phyloP scores from a whole-genome alignment of 2,329 filamentous ascomycete genomes.

The Rutstroemia sydowiana region DNA sequence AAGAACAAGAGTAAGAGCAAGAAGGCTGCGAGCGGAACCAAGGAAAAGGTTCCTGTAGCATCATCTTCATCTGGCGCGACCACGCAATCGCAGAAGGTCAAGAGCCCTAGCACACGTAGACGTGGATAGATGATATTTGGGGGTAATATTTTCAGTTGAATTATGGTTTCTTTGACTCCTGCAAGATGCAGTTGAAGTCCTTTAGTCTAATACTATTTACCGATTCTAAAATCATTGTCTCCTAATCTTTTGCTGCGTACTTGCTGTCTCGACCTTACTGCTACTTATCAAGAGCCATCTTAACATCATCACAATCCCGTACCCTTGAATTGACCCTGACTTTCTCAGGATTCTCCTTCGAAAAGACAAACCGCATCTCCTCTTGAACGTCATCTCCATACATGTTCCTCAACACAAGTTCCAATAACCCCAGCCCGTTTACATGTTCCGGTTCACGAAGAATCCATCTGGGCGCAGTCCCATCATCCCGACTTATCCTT shows the following conservation, averaged over 20 bases:
- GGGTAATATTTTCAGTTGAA: neutral
- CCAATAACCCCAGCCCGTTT: neutral
- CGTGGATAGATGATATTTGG: constrained; percentile 18
- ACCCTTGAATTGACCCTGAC: neutral
- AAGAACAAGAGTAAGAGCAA: constrained; percentile 10
- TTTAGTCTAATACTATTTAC: neutral
- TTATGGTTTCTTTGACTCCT: constrained; percentile 17
- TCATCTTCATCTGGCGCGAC: constrained; percentile 12
- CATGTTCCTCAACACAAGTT: neutral
- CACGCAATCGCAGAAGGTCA: constrained; percentile 13
- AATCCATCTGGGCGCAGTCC: neutral
- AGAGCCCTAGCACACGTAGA: constrained; percentile 28
- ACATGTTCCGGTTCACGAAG: no score
- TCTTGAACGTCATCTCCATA: neutral
- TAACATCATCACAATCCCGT: no score
- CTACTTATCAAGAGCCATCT: no score
- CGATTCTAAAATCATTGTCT: no score
- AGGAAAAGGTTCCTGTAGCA: constrained; percentile 23
- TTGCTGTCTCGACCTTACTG: neutral
- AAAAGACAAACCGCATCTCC: neutral
- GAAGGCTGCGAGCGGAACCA: constrained; percentile 34
- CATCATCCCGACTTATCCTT: no score
- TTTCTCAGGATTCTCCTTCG: neutral
- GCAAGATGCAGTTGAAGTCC: constrained; percentile 21
- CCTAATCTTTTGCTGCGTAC: neutral